Conservation (phyloP, 106 monocot genomes). For the Cymbidium sinense region DNA sequence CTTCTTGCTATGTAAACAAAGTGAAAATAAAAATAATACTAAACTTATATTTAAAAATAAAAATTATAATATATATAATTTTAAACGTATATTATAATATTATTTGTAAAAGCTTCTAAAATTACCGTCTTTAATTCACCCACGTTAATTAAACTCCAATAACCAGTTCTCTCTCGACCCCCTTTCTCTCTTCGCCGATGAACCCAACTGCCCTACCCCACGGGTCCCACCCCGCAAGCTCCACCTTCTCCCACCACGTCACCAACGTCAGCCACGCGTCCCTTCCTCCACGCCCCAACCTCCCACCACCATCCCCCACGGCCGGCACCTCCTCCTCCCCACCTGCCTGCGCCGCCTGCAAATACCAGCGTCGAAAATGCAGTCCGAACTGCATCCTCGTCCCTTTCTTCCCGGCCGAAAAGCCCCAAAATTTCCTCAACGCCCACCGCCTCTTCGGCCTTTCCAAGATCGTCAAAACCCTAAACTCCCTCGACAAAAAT, state of each 20-base stretch:
- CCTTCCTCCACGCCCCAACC: slow-evolving; percentile 2
- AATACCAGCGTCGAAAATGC: slow-evolving; percentile 56
- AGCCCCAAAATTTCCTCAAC: slow-evolving; percentile 29
- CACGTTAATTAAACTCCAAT: not conserved
- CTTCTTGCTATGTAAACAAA: no score
- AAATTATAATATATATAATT: no score
- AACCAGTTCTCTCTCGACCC: not conserved
- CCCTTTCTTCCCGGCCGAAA: slow-evolving; percentile 53
- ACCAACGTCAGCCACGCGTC: slow-evolving; percentile 14
- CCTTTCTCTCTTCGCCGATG: slow-evolving; percentile 6
- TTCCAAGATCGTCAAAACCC: slow-evolving; percentile 39
- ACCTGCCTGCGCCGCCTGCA: slow-evolving; percentile 59
- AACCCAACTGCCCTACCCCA: not conserved
- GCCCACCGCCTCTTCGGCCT: slow-evolving; percentile 57
- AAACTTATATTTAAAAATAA: no score
- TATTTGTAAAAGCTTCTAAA: no score
- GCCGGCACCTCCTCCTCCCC: not conserved
- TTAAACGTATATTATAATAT: no score
- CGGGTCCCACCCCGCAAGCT: not conserved
- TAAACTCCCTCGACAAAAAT: slow-evolving; percentile 2
- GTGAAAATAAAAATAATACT: no score
- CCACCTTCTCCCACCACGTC: slow-evolving; percentile 2
- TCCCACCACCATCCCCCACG: not conserved
- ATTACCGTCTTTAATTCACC: no score
- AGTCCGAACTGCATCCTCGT: slow-evolving; percentile 48